These are phyloP conservation scores for Helichrysum umbraculigerum DNA, from an alignment of 129 eudicot species.

Conservation along the genomic window DNA sequence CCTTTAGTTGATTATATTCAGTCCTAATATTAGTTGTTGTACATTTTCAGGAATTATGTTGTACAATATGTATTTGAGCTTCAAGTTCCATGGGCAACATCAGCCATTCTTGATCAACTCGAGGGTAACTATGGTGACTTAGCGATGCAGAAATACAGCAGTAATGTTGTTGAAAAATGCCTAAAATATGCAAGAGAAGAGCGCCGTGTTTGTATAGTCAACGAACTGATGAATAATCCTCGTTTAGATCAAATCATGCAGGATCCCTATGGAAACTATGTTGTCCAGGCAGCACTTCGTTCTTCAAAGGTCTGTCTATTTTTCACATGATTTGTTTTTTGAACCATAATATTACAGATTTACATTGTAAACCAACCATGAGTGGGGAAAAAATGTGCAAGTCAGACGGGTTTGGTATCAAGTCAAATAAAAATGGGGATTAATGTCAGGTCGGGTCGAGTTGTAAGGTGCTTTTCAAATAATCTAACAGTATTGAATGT, in stretches of 20 bases:
- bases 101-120: conserved; percentile 51
- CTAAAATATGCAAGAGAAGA: conserved; percentile 55
- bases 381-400: not conserved
- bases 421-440: not conserved
- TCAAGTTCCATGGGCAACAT: conserved; percentile 50
- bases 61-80: conserved; percentile 58
- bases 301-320: conserved; percentile 46
- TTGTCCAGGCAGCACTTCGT: conserved; percentile 55
- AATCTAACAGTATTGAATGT: too few relatives aligned
- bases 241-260: conserved; percentile 60
- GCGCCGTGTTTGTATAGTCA: conserved; percentile 37
- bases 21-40: not conserved
- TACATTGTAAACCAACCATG: conserved; percentile 11
- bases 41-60: conserved; percentile 52
- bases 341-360: not conserved
- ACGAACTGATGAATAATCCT: conserved; percentile 48
- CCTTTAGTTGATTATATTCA: not conserved
- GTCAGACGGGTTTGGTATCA: not conserved
- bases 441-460: not conserved
- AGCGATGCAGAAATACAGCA: conserved; percentile 60
- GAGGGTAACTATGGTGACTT: conserved; percentile 56
- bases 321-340: not conserved
- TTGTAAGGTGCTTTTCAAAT: too few relatives aligned
- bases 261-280: conserved; percentile 64
- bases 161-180: conserved; percentile 63